Evolutionary conservation across 805 yeast species (phyloP), one percentile per base, ranked within the genome.

Genomic region (Candida stauntonica): DNA sequence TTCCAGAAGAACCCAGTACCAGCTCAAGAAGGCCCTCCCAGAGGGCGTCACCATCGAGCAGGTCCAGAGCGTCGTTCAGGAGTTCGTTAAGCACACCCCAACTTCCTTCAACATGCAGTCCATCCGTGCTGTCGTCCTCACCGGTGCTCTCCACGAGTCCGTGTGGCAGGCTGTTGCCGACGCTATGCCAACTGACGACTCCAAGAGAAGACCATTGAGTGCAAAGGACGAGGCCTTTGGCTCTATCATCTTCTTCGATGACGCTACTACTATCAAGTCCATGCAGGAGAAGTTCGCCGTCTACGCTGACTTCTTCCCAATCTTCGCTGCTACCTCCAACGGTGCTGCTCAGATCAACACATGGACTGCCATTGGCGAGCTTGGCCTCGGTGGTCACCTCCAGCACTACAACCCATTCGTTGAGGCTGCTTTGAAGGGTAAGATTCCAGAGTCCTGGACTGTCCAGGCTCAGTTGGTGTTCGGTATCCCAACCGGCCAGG

Each of bases 381-480:
- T 67, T 40, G 72, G 72, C 34, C 53, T 72, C 31, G 78, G 77
- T 46, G 74, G 66, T 45, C 72, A 70, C 48, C 61, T 73, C 47
- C 79, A 73, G 58, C 79, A 73, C 57, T 74, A 67, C 66, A 70
- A 68, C 55, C 70, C 65, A 33, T 58, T 60, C 33, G 67, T 73
- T 35, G 61, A 62, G 47, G 64, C 53, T 28, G 67, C 66, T 35
- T 46, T 66, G 46, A 60, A 64, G 45, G 70, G 63, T 48, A 56
- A 61, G 33, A 59, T 68, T 20, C 75, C 75, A 40, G 55, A 51
- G 33, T 51, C 57, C 34, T 72, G 75, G 74, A 57, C 53, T 26
- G 68, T 72, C 35, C 67, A 63, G 42, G 67, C 75, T 29, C 77
- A 73, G 59, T 61, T 73, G 48, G 73, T 67, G 28, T 74, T 74